Percentiles rank a stretch among this genome's conserved stretches.
phyloP scores from a whole-genome alignment of 192 early-diverging fungal genomes.

The Coemansia sp. region DNA sequence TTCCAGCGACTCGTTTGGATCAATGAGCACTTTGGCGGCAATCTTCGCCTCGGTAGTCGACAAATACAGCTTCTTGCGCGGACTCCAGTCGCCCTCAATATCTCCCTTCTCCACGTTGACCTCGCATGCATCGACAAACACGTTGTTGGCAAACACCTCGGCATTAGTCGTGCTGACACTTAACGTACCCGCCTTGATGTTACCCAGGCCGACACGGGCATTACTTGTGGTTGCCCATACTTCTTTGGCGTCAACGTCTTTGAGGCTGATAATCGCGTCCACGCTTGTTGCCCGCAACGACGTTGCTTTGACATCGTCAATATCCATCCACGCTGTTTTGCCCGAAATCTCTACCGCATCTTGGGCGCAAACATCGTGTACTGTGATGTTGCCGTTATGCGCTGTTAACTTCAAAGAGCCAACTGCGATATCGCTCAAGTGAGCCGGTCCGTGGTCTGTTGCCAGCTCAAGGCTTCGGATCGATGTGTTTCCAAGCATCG shows the following conservation, averaged over 20 bases:
- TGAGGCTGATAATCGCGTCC: constrained; percentile 53
- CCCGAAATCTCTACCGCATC: constrained; percentile 26
- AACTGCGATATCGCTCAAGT: constrained; percentile 44
- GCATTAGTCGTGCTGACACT: constrained; percentile 30
- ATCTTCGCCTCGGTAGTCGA: constrained; percentile 39
- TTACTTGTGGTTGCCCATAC: constrained; percentile 41
- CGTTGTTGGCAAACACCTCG: constrained; percentile 31
- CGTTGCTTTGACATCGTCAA: constrained; percentile 41
- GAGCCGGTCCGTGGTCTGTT: constrained; percentile 44
- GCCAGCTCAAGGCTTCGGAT: constrained; percentile 30
- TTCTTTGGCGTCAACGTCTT: constrained; percentile 29
- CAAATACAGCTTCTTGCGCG: constrained; percentile 42
- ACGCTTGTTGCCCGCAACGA: constrained; percentile 25
- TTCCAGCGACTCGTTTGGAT: constrained; percentile 20
- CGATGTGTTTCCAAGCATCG: constrained; percentile 40
- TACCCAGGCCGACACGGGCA: constrained; percentile 47
- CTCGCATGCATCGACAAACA: constrained; percentile 22
- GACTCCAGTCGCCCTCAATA: constrained; percentile 47
- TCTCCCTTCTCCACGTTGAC: constrained; percentile 29
- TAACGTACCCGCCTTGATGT: constrained; percentile 38
- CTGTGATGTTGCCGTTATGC: constrained; percentile 52
- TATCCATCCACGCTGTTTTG: constrained; percentile 51
- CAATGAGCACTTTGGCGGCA: constrained; percentile 25
- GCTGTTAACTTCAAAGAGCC: constrained; percentile 29
- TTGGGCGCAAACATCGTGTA: constrained; percentile 33